Percentiles rank a stretch among this genome's conserved stretches.
phyloP scores from a whole-genome alignment of 1,139 yeast species.

The Saccharomycopsis hybrid region DNA sequence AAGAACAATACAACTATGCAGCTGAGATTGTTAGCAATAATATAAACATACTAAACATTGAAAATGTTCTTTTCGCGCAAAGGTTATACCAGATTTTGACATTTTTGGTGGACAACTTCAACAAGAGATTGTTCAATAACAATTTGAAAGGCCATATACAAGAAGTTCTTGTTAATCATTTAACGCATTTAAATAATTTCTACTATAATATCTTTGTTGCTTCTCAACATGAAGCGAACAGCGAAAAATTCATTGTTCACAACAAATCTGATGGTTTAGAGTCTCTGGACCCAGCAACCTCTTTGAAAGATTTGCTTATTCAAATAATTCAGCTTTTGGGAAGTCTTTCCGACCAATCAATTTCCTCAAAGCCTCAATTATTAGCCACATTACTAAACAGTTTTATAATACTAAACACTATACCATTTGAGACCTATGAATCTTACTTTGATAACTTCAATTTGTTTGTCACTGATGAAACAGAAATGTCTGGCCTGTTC shows the following conservation, averaged over 20 bases:
- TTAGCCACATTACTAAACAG: conserved; percentile 4
- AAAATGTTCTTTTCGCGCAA: conserved; percentile 9
- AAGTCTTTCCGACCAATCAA: conserved; percentile 22
- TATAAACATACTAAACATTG: conserved; percentile 14
- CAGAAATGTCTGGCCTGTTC: conserved; percentile 50
- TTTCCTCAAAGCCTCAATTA: conserved; percentile 16
- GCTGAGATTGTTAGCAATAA: conserved; percentile 7
- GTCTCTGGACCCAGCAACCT: conserved; percentile 21
- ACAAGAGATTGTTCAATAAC: conserved; percentile 14
- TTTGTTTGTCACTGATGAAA: conserved; percentile 61
- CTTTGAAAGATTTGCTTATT: conserved; percentile 29
- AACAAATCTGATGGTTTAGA: conserved; percentile 4
- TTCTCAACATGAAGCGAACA: neutral
- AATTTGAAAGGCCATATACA: conserved; percentile 5
- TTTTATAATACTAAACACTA: conserved; percentile 7
- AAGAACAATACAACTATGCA: conserved; percentile 11
- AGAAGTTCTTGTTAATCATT: conserved; percentile 1
- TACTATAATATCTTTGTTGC: conserved; percentile 14
- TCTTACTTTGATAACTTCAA: conserved; percentile 53
- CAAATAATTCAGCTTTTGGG: conserved; percentile 29
- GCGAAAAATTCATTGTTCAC: conserved; percentile 13
- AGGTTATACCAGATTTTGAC: conserved; percentile 31
- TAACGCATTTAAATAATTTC: conserved; percentile 5
- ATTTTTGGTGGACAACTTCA: conserved; percentile 32
- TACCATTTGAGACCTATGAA: conserved; percentile 22